Percentiles rank a stretch among this genome's conserved stretches.
These are phyloP conservation scores for Coemansia sp. DNA, from an alignment of 192 early-diverging fungal genomes.

Conservation along the genomic window DNA sequence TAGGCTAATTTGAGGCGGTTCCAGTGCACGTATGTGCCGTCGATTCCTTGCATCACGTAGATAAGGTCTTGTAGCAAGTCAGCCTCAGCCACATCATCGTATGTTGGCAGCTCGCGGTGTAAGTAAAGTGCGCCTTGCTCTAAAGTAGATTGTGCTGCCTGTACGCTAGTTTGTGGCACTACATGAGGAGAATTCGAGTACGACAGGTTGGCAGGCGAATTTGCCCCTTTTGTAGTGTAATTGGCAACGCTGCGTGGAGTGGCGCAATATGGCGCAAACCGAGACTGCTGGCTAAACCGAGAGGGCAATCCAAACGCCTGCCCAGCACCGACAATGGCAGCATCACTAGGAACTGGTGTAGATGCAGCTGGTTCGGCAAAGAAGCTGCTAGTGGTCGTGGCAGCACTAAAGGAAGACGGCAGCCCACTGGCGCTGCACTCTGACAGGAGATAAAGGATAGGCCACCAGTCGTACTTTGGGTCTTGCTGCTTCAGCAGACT, in stretches of 20 bases:
- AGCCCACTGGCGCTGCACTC: slow-evolving; percentile 27
- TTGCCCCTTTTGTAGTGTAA: neutral
- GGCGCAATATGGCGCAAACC: slow-evolving; percentile 9
- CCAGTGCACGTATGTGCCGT: slow-evolving; percentile 81
- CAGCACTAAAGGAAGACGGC: slow-evolving; percentile 1
- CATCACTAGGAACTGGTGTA: neutral
- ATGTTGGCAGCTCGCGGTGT: slow-evolving; percentile 36
- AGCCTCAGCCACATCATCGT: slow-evolving; percentile 60
- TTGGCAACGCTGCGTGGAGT: slow-evolving; percentile 8
- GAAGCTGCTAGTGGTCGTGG: slow-evolving; percentile 20
- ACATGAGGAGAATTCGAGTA: neutral
- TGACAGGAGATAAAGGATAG: slow-evolving; percentile 43
- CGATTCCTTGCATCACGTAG: slow-evolving; percentile 92
- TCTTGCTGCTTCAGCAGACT: slow-evolving; percentile 33
- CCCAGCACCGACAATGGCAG: neutral
- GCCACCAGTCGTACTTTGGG: slow-evolving; percentile 47
- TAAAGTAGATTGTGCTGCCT: neutral
- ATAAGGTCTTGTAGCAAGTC: slow-evolving; percentile 81
- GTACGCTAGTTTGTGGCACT: neutral
- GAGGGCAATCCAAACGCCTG: slow-evolving; percentile 1
- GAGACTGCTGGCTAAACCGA: slow-evolving; percentile 11
- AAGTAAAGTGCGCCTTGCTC: slow-evolving; percentile 12
- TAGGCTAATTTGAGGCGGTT: slow-evolving; percentile 58
- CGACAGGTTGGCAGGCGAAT: neutral
- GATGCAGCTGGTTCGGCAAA: slow-evolving; percentile 3